Base-by-base conservation (phyloP, 345 rosid genomes). In the Fremontodendron californicum region DNA sequence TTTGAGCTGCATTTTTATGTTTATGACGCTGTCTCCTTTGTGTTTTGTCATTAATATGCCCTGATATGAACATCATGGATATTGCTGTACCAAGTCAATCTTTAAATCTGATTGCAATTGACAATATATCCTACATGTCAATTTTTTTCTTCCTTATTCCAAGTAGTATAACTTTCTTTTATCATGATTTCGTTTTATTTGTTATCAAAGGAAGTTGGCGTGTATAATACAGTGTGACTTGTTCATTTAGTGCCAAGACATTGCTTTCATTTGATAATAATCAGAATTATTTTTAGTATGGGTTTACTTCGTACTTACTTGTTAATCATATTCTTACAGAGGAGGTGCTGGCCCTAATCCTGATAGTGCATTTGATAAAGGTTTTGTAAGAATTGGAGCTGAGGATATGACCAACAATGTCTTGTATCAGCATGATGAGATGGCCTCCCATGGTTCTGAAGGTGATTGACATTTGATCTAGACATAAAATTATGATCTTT, bases 391-490 rank as follows among this genome's bases (percentile, higher is more conserved):
- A 35, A 67, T 27, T 33, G 75, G 79, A 57, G 62, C 63, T 57
- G 83, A 77, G 63, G 83, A 79, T 63, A 49, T 66, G 74, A 48
- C 73, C 52, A 64, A 66, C 45, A 82, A 51, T 71, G 68, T 78
- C 48, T 55, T 83, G 75, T 77, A 77, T 71, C 81, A 78, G 69
- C 81, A 77, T 43, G 84, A 84, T 72, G 87, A 82, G 65, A 76
- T 61, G 71, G 74, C 77, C 82, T 81, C 86, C 71, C 51, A 83
- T 68, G 78, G 46, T 37, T 77, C 84, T 77, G 89, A 84, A 79
- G 96, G 93, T 91, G 80, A 79, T 76, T 16, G 65, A 49, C 77
- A 62, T 76, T 66, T 72, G 52, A n/a, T 19, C 25, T 39, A 46
- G 46, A 74, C n/a, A n/a, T n/a, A 63, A n/a, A 40, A 67, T 74